phyloP scores from a whole-genome alignment of 73 alveolate genomes.

The Tetrahymena elliotti region DNA sequence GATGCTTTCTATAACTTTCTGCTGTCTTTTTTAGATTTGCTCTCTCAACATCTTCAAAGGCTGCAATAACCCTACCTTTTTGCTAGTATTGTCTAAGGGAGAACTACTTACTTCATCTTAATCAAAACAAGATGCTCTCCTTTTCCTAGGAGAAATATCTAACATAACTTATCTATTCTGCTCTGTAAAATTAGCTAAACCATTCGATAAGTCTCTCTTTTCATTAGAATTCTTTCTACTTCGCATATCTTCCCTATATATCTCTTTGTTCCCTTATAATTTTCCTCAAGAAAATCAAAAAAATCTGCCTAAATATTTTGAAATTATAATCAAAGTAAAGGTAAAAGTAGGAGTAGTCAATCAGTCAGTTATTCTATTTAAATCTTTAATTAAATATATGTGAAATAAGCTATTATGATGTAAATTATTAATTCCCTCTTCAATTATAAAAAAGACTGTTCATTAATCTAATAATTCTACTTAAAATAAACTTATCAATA shows the following conservation, averaged over 20 bases:
- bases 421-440: background rate
- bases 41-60: background rate
- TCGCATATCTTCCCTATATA: background rate
- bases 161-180: background rate
- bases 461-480: too few relatives aligned
- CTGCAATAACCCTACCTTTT: background rate
- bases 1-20: background rate
- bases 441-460: background rate
- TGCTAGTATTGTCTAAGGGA: background rate
- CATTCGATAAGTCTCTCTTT: background rate
- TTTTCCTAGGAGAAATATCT: background rate
- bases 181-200: background rate
- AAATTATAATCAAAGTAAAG: background rate
- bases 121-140: background rate
- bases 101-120: background rate
- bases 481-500: too few relatives aligned
- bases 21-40: background rate
- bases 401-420: background rate
- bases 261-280: background rate
- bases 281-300: background rate
- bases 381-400: background rate
- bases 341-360: background rate
- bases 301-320: too few relatives aligned
- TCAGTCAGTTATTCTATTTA: background rate
- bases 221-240: background rate